Base-by-base conservation (phyloP, 352 stramenopile species). In the Globisporangium abappressorium region DNA sequence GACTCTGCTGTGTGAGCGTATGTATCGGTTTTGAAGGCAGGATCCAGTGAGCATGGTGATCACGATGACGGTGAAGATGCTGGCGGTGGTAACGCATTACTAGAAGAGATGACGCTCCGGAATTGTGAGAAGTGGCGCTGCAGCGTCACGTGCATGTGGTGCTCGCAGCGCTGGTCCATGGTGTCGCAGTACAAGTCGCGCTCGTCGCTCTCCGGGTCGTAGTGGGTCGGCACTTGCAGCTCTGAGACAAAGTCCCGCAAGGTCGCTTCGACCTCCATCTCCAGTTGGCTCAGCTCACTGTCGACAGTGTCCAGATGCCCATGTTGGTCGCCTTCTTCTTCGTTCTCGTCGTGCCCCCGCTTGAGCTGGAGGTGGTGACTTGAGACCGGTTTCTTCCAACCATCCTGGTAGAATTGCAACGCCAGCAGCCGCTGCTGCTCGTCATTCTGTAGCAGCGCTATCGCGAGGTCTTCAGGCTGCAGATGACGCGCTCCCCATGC, bases 71-170 rank as follows among this genome's bases (percentile, higher is more conserved):
- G 15, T 66, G 46, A 5, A 63, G 56, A 9, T 41, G 34, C 22
- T 55, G 22, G 65, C 11, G 53, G 65, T 11, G 53, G 9, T 18
- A 1, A 2, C 30, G 12, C 15, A 14, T 38, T 14, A 24, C 22
- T n/a, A 18, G 59, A 59, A 22, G 73, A 33, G n/a, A 63, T 33
- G 3, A n/a, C 30, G 20, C 15, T 24, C 2, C 78, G 78, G 57
- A 87, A 90, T 28, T 71, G 70, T n/a, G 70, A 65, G 59, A 92
- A 93, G 49, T 93, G 85, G n/a, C 69, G 75, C 62, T 91, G 76
- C 7, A 93, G 73, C 41, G 80, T 68, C 24, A 71, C 30, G 0
- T 71, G 78, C 36, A 91, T 62, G 15, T 69, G 68, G 2, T 82
- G 72, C 41, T 90, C 78, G 2, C 57, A 69, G 24, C 78, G 64